Evolutionary conservation across 2,329 filamentous ascomycete species (phyloP).

Genomic region (Penicillium vulpinum): DNA sequence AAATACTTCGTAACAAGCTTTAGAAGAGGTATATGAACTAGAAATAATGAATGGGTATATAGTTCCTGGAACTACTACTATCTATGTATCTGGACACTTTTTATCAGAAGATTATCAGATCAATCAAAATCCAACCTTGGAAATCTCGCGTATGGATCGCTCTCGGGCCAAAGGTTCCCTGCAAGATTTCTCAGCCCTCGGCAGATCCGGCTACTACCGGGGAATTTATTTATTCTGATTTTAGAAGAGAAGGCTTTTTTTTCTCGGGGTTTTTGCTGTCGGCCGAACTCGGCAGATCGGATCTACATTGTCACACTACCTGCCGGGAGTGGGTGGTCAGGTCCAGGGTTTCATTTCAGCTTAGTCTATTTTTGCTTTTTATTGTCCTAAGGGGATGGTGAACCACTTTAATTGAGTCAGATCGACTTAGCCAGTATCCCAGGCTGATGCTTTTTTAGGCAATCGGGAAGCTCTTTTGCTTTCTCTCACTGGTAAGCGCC

Average conservation of each 20-base stretch:
- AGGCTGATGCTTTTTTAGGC: too few species aligned
- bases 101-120: slow-evolving; percentile 2
- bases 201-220: neutral
- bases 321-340: neutral
- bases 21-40: too few species aligned
- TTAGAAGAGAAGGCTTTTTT: neutral
- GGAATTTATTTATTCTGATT: neutral
- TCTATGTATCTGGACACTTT: neutral
- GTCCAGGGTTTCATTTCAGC: neutral
- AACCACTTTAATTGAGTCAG: neutral
- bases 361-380: neutral
- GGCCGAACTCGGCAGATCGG: neutral
- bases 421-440: too few species aligned
- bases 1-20: neutral
- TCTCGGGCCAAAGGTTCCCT: neutral
- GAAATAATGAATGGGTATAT: neutral
- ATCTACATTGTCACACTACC: neutral
- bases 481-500: neutral
- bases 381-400: neutral
- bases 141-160: neutral
- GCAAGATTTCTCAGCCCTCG: neutral
- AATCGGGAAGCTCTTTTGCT: neutral
- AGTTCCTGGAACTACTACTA: too few species aligned
- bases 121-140: neutral
- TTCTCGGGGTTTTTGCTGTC: neutral